Conservation (phyloP, 1,284 basidiomycete species). For the Mycena citricolor region DNA sequence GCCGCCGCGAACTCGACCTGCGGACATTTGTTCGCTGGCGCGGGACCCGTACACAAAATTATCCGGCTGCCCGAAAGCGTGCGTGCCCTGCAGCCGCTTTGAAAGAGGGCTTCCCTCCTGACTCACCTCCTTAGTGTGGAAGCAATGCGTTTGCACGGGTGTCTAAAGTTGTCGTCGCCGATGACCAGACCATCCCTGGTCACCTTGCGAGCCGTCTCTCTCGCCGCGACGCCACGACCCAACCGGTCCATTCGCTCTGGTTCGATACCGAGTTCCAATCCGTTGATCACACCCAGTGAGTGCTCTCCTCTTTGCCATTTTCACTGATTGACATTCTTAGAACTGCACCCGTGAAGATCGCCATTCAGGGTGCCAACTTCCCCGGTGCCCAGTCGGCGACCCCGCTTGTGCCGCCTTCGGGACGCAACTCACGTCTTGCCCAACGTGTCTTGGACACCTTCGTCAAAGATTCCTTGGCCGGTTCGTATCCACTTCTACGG, state of each 20-base stretch:
- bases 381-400: slow-evolving; percentile 15
- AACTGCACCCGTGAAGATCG: slow-evolving; percentile 14
- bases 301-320: background rate
- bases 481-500: too few species aligned
- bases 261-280: slow-evolving; percentile 18
- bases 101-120: background rate
- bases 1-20: slow-evolving; percentile 15
- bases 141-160: slow-evolving; percentile 23
- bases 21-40: slow-evolving; percentile 17
- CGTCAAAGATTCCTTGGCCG: slow-evolving; percentile 26
- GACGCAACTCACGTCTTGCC: slow-evolving; percentile 13
- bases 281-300: slow-evolving; percentile 13
- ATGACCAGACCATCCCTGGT: slow-evolving; percentile 21
- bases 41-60: slow-evolving; percentile 23
- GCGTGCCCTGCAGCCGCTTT: background rate
- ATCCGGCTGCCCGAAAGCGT: slow-evolving; percentile 24
- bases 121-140: slow-evolving; percentile 16
- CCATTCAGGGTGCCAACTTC: slow-evolving; percentile 12
- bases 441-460: slow-evolving; percentile 10
- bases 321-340: background rate
- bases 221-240: slow-evolving; percentile 17
- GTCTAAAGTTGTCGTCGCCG: slow-evolving; percentile 16
- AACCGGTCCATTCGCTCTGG: slow-evolving; percentile 15
- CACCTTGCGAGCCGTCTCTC: slow-evolving; percentile 7
- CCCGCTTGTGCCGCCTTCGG: slow-evolving; percentile 23